Conservation (phyloP, 108 stramenopile genomes). For the Bacterosira constricta region DNA sequence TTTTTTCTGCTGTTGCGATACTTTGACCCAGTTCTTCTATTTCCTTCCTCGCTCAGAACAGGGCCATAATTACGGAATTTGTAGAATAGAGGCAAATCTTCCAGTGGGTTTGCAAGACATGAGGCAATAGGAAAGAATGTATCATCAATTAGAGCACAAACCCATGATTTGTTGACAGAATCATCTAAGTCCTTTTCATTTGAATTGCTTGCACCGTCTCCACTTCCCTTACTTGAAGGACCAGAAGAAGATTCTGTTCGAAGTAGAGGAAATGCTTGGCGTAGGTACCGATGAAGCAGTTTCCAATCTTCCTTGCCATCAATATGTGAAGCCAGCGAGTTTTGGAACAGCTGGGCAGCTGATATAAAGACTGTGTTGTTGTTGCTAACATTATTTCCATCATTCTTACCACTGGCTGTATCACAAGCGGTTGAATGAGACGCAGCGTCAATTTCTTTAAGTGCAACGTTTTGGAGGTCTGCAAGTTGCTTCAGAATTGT, state of each 20-base stretch:
- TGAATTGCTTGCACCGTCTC: neutral
- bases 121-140: slow-evolving; percentile 60
- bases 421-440: neutral
- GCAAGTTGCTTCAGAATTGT: slow-evolving; percentile 6
- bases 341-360: slow-evolving; percentile 14
- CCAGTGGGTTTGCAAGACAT: slow-evolving; percentile 43
- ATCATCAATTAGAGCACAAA: slow-evolving; percentile 51
- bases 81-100: slow-evolving; percentile 50
- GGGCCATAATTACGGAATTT: slow-evolving; percentile 49
- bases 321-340: neutral
- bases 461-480: slow-evolving; percentile 17
- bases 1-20: neutral
- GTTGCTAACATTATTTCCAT: neutral
- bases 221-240: neutral
- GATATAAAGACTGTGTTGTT: slow-evolving; percentile 41
- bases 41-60: neutral
- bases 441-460: slow-evolving; percentile 9
- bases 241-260: slow-evolving; percentile 25
- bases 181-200: neutral
- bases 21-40: slow-evolving; percentile 17
- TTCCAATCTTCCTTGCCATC: slow-evolving; percentile 22
- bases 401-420: neutral
- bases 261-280: slow-evolving; percentile 33
- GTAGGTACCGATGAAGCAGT: slow-evolving; percentile 31
- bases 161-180: slow-evolving; percentile 33